These are phyloP conservation scores for Pichia sp. DNA, from an alignment of 1,139 yeast genomes.

Conservation along the genomic window DNA sequence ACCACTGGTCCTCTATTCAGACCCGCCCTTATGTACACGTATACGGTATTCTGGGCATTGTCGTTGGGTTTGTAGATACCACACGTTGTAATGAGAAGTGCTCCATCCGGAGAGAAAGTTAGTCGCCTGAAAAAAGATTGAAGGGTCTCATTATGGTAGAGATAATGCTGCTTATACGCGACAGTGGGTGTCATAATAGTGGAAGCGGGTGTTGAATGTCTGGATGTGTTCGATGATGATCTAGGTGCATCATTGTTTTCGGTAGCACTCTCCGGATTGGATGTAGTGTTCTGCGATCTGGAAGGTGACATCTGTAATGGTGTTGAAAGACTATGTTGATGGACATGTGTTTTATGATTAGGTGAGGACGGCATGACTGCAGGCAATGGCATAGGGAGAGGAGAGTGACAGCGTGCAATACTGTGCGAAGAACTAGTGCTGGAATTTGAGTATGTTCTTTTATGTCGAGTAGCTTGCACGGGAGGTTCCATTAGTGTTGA, in stretches of 20 bases:
- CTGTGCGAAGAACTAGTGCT: constrained; percentile 26
- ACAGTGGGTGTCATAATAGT: background rate
- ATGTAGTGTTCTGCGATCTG: background rate
- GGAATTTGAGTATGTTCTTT: constrained; percentile 26
- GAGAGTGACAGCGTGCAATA: constrained; percentile 20
- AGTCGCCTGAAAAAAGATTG: constrained; percentile 86
- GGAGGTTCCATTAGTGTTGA: constrained; percentile 28
- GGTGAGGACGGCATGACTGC: constrained; percentile 27
- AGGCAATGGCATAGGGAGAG: constrained; percentile 23
- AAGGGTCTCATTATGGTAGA: constrained; percentile 80
- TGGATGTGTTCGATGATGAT: background rate
- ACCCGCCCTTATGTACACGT: constrained; percentile 65
- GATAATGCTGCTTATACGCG: constrained; percentile 30
- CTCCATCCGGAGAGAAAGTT: constrained; percentile 86
- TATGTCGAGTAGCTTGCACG: constrained; percentile 24
- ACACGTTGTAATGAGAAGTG: constrained; percentile 71
- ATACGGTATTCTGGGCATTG: constrained; percentile 53
- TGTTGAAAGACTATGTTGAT: constrained; percentile 4
- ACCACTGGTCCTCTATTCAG: constrained; percentile 63
- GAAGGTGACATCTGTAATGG: constrained; percentile 17
- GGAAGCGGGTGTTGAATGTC: background rate
- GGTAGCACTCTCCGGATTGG: background rate
- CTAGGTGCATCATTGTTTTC: constrained; percentile 9
- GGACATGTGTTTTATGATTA: constrained; percentile 23
- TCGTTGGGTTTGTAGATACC: constrained; percentile 46